These are phyloP conservation scores for Xanthoceras sorbifolium DNA, from an alignment of 345 rosid genomes.

Conservation along the genomic window DNA sequence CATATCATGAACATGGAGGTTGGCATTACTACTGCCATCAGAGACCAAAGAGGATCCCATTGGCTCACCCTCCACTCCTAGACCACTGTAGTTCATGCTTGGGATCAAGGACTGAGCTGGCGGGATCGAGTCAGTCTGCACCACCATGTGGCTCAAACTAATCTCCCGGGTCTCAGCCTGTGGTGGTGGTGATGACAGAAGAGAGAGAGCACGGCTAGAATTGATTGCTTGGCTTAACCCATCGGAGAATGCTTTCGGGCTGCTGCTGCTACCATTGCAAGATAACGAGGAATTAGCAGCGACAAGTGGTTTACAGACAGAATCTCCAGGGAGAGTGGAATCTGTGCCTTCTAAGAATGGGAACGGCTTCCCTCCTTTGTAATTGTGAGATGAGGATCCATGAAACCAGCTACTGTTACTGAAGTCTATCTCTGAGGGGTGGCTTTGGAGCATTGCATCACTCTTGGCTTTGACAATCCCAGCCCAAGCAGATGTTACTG, in stretches of 20 bases:
- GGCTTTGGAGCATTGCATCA: conserved; percentile 26
- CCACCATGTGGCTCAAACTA: conserved; percentile 42
- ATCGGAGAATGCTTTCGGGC: conserved; percentile 41
- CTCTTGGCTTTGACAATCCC: conserved; percentile 40
- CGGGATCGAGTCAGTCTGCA: conserved; percentile 39
- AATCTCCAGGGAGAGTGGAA: conserved; percentile 30
- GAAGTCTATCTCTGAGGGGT: conserved; percentile 40
- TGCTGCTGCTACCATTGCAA: conserved; percentile 29
- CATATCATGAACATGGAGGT: conserved; percentile 32
- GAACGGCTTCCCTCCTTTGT: conserved; percentile 43
- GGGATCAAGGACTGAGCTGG: conserved; percentile 43
- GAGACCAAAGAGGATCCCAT: conserved; percentile 32
- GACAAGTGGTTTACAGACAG: conserved; percentile 33
- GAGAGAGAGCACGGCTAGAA: conserved; percentile 73
- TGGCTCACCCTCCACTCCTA: conserved; percentile 36
- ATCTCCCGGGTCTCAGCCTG: conserved; percentile 38
- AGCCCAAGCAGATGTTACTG: conserved; percentile 43
- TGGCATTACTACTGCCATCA: conserved; percentile 30
- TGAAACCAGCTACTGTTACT: conserved; percentile 29
- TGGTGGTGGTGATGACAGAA: conserved; percentile 69
- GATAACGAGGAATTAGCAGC: conserved; percentile 29
- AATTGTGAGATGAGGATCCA: conserved; percentile 35
- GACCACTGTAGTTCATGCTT: conserved; percentile 34
- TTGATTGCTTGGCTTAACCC: conserved; percentile 32
- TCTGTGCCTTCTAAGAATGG: conserved; percentile 43